These are phyloP conservation scores for Rhododendron vialii DNA, from an alignment of 148 eudicot genomes.

Conservation along the genomic window DNA sequence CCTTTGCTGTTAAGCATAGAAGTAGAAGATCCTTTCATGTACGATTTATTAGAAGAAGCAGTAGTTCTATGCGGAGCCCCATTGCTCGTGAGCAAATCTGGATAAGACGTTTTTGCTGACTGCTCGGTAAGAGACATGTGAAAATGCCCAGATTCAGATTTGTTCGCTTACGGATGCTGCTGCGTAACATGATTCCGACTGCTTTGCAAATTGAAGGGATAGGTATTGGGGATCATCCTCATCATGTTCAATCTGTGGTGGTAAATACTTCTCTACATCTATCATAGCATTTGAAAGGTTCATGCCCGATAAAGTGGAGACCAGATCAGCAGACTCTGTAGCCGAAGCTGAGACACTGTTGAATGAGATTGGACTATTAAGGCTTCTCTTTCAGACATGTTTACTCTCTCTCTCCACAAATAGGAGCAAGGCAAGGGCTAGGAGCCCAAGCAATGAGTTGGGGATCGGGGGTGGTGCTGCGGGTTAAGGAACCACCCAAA, in stretches of 20 bases:
- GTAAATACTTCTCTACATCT: constrained; percentile 40
- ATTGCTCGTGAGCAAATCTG: constrained; percentile 18
- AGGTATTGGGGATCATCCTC: constrained; percentile 17
- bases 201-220: constrained; percentile 34
- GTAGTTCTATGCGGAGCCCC: background rate
- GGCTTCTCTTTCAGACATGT: constrained; percentile 43
- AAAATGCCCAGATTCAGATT: constrained; percentile 46
- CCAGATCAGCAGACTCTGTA: constrained; percentile 33
- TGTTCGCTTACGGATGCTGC: constrained; percentile 46
- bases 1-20: constrained; percentile 37
- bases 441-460: constrained; percentile 53
- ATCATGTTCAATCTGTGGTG: constrained; percentile 34
- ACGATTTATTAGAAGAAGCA: constrained; percentile 35
- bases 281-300: constrained; percentile 38
- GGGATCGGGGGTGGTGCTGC: constrained; percentile 73
- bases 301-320: constrained; percentile 53
- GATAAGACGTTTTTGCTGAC: constrained; percentile 16
- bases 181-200: constrained; percentile 2
- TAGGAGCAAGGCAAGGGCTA: constrained; percentile 64
- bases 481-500: constrained; percentile 55
- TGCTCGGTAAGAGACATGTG: constrained; percentile 38
- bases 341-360: constrained; percentile 29
- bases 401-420: constrained; percentile 44
- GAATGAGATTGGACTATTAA: constrained; percentile 30
- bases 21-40: constrained; percentile 48